Evolutionary conservation across 2,329 filamentous ascomycete species (phyloP), one percentile per base, ranked within the genome.

Genomic region (Botrytis paeoniae): DNA sequence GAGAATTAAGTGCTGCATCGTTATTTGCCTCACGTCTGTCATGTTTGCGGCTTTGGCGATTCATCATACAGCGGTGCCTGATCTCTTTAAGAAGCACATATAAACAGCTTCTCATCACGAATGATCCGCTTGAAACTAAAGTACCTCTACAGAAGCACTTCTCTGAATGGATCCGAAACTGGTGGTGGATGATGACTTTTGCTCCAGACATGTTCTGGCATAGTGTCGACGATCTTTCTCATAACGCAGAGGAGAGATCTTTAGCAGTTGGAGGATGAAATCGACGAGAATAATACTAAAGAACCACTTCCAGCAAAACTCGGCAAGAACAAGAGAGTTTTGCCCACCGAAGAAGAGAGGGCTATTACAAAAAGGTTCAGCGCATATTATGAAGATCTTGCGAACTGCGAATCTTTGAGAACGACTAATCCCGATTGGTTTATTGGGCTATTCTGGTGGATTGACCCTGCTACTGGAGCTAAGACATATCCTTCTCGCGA

Each of bases 101-200:
- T 6, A 4, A n/a, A 54, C 14, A 16, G 12, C n/a, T 14, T 54
- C 22, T 54, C n/a, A 14, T 20, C 45, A 1, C 16, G 20, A 48
- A 41, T 41, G n/a, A n/a, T n/a, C n/a, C n/a, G 25, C 61, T 63
- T 2, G 37, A 43, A 43, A 29, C 39, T 25, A 20, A 63, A 22
- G 39, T 43, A 18, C 61, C 43, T 43, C 39, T 63, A 29, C 61
- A 63, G 0, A 29, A 63, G 8, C 25, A 29, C n/a, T 63, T 63
- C 8, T 39, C 61, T 22, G 39, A 63, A 7, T 63, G 61, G 61
- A 63, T 63, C 9, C 61, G 61, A 16, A 63, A 63, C 41, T 63
- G 61, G 61, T 63, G 61, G 61, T 63, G 61, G 61, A 63, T 63
- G 61, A 63, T 63, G 39, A 63, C 61, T 5, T 63, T 43, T 43